phyloP scores from a whole-genome alignment of 2,329 filamentous ascomycete species.

The Cladosporium velox region DNA sequence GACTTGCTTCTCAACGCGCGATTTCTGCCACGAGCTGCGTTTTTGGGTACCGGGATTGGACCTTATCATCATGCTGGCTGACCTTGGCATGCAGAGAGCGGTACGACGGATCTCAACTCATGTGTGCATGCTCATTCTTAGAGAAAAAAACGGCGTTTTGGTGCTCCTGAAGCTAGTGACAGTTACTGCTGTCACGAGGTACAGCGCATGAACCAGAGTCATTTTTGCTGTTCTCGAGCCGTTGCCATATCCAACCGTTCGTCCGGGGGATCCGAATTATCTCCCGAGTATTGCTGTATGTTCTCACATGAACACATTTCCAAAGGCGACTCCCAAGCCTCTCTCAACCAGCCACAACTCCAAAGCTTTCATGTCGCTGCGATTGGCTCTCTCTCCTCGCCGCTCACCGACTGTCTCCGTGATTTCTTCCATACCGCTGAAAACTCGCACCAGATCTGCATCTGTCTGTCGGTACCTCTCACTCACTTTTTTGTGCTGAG shows the following conservation, averaged over 20 bases:
- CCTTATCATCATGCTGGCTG: neutral
- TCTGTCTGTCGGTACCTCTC: slow-evolving; percentile 53
- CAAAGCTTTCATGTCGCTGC: slow-evolving; percentile 56
- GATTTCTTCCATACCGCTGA: slow-evolving; percentile 60
- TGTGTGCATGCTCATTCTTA: neutral
- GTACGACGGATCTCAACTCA: neutral
- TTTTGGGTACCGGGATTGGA: neutral
- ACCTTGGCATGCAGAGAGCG: neutral
- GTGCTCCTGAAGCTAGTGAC: neutral
- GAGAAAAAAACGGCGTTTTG: neutral
- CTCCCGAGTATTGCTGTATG: neutral
- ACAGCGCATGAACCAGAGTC: neutral
- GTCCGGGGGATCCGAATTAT: neutral
- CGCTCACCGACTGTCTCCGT: slow-evolving; percentile 52
- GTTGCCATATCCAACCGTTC: neutral
- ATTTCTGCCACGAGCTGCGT: neutral
- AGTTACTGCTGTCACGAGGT: neutral
- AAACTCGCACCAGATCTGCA: slow-evolving; percentile 42
- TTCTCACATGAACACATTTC: slow-evolving; percentile 42
- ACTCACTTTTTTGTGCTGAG: slow-evolving; percentile 64
- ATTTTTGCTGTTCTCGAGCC: neutral
- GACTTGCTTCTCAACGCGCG: neutral
- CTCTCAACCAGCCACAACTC: slow-evolving; percentile 52
- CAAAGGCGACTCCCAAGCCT: slow-evolving; percentile 49
- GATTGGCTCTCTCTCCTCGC: slow-evolving; percentile 52